Evolutionary conservation across 129 eudicot genomes (phyloP), one percentile per base, ranked within the genome.

Genomic region (Pulicaria dysenterica): DNA sequence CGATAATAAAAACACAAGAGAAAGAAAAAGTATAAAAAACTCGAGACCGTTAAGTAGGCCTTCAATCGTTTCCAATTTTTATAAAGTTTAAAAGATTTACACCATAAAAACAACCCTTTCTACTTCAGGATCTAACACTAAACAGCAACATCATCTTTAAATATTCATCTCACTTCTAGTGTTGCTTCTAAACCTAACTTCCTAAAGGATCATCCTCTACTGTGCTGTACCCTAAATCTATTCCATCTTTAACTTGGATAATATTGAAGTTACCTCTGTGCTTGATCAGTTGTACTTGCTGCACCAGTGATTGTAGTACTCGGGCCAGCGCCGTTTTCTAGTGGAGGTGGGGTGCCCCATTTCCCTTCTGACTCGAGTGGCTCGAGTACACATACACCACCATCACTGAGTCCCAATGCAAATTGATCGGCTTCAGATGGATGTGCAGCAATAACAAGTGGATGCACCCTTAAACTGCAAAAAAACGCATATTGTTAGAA

Each of bases 301-400:
- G 77, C 77, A 43, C 77, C 83, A 42, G 76, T 84, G 34, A 85
- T 43, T 14, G 88, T 66, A 74, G 70, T 76, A 65, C 91, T 89
- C 12, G 86, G 86, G 6, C 96, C 96, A 8, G 86, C 89, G 42
- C 53, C 91, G 79, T 87, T 90, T 74, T 90, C 96, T 17, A 55
- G 43, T 17, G 96, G 89, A 66, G 96, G 96, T 37, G 85, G 54
- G 42, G 81, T 83, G 8, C 95, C 96, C 96, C 96, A 90, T 81
- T 90, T 88, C 53, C 89, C 96, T 72, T 90, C 95, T 3, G 96
- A 79, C 77, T 90, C 96, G 5, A 83, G 76, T 8, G 96, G 96
- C 80, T 90, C 96, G 4, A 90, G 77, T 19, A 90, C 84, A 77
- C 76, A 82, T 11, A 90, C 87, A 48, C 91, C 96, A 58, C 96